Evolutionary conservation across 192 early-diverging fungal genomes (phyloP).

Genomic region (Coemansia sp.): DNA sequence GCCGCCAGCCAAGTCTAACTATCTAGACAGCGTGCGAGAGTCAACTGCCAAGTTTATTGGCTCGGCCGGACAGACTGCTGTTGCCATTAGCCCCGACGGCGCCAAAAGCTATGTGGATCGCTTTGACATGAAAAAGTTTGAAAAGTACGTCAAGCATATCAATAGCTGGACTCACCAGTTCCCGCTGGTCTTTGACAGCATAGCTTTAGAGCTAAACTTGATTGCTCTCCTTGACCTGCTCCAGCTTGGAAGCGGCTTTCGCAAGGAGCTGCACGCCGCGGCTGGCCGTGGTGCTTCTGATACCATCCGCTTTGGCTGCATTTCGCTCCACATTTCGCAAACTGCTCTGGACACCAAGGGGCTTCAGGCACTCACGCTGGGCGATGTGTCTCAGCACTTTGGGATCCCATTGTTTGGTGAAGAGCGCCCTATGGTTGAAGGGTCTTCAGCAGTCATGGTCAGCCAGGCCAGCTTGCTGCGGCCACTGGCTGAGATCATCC

Average conservation of each 20-base stretch:
- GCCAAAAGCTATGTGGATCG: slow-evolving; percentile 32
- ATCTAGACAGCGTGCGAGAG: slow-evolving; percentile 41
- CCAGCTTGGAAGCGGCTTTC: slow-evolving; percentile 75
- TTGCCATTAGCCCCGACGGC: slow-evolving; percentile 31
- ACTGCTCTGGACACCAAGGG: slow-evolving; percentile 57
- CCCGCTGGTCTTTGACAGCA: slow-evolving; percentile 72
- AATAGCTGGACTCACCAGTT: slow-evolving; percentile 58
- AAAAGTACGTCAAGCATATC: slow-evolving; percentile 26
- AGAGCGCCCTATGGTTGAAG: slow-evolving; percentile 56
- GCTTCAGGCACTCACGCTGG: slow-evolving; percentile 58
- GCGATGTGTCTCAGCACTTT: slow-evolving; percentile 66
- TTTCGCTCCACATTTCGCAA: slow-evolving; percentile 78
- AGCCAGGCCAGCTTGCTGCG: slow-evolving; percentile 61
- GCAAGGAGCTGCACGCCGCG: slow-evolving; percentile 61
- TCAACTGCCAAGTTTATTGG: slow-evolving; percentile 32
- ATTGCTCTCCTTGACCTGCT: slow-evolving; percentile 72
- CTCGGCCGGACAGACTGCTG: slow-evolving; percentile 20
- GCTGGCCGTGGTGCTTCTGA: slow-evolving; percentile 70
- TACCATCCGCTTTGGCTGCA: slow-evolving; percentile 75
- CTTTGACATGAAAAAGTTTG: slow-evolving; percentile 39
- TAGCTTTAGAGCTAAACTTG: slow-evolving; percentile 75
- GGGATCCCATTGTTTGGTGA: slow-evolving; percentile 66
- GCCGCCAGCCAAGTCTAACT: slow-evolving; percentile 23
- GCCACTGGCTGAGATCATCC: slow-evolving; percentile 63
- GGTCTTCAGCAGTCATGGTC: slow-evolving; percentile 57